phyloP scores from a whole-genome alignment of 768 basidiomycete species.

The Inosperma sp. region DNA sequence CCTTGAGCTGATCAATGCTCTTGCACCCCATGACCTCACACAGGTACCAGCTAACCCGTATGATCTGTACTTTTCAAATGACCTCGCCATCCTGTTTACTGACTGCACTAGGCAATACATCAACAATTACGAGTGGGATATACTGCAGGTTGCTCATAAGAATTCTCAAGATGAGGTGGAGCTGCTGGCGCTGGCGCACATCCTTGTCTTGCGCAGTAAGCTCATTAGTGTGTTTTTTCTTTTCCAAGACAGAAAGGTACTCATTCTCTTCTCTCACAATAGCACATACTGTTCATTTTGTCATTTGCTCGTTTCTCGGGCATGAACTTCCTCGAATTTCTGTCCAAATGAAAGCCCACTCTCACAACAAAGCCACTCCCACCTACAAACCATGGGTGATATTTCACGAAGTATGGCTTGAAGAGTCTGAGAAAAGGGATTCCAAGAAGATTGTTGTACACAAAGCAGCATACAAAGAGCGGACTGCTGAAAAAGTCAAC shows the following conservation, averaged over 20 bases:
- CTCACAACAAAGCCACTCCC: not conserved
- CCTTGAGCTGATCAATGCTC: not conserved
- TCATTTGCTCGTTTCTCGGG: conserved; percentile 2
- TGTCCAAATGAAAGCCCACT: not conserved
- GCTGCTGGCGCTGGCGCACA: not conserved
- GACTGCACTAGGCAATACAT: not conserved
- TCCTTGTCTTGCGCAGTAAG: not conserved
- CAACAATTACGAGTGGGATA: conserved; percentile 1
- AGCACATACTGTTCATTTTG: not conserved
- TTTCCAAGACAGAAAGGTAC: not conserved
- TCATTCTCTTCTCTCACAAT: not conserved
- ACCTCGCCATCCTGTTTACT: not conserved
- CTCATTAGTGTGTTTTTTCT: conserved; percentile 6
- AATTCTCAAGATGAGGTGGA: not conserved
- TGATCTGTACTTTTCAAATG: not conserved
- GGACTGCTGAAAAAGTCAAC: not conserved
- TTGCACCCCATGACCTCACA: not conserved
- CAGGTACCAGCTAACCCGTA: not conserved
- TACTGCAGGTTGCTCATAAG: not conserved
- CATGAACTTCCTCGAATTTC: not conserved
- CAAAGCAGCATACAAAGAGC: conserved; percentile 2
- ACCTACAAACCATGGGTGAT: not conserved
- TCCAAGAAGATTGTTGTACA: not conserved
- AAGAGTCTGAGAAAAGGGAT: not conserved
- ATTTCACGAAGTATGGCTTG: not conserved